Conservation (phyloP, 2,329 filamentous ascomycete genomes). For the Aspergillus sclerotialis region DNA sequence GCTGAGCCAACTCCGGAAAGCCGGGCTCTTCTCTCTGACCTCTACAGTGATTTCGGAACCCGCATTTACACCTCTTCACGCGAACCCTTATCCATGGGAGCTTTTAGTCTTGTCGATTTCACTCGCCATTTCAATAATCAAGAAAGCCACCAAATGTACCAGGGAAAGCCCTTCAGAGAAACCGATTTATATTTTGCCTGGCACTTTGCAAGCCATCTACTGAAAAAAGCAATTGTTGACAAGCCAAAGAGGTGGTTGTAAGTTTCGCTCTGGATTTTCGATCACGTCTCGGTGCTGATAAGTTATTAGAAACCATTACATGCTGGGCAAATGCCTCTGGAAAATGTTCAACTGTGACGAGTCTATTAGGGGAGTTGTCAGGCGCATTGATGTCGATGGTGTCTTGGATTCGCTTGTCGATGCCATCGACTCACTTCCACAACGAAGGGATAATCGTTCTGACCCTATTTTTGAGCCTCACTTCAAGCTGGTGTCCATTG, state of each 20-base stretch:
- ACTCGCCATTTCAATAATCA: constrained; percentile 54
- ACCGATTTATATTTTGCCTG: constrained; percentile 56
- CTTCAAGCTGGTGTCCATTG: constrained; percentile 77
- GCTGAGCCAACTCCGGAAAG: constrained; percentile 50
- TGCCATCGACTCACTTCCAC: constrained; percentile 56
- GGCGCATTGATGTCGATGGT: constrained; percentile 33
- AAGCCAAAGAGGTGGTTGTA: constrained; percentile 58
- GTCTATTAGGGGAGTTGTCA: constrained; percentile 28
- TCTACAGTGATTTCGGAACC: constrained; percentile 63
- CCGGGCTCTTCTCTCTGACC: constrained; percentile 52
- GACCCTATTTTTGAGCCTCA: constrained; percentile 86
- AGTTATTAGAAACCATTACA: constrained; percentile 52
- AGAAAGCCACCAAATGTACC: constrained; percentile 49
- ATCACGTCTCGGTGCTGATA: too few relatives aligned
- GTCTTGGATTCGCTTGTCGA: constrained; percentile 53
- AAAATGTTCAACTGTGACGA: constrained; percentile 56
- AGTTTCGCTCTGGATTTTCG: too few relatives aligned
- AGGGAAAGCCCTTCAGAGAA: constrained; percentile 50
- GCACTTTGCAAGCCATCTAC: constrained; percentile 57
- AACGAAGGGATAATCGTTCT: constrained; percentile 50
- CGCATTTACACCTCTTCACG: constrained; percentile 63
- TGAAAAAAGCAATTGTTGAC: constrained; percentile 52
- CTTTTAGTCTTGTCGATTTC: constrained; percentile 57
- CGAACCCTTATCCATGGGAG: constrained; percentile 61
- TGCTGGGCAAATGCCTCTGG: constrained; percentile 65